These are phyloP conservation scores for Cicer chorassanicum DNA, from an alignment of 306 rosid species.

Conservation along the genomic window DNA sequence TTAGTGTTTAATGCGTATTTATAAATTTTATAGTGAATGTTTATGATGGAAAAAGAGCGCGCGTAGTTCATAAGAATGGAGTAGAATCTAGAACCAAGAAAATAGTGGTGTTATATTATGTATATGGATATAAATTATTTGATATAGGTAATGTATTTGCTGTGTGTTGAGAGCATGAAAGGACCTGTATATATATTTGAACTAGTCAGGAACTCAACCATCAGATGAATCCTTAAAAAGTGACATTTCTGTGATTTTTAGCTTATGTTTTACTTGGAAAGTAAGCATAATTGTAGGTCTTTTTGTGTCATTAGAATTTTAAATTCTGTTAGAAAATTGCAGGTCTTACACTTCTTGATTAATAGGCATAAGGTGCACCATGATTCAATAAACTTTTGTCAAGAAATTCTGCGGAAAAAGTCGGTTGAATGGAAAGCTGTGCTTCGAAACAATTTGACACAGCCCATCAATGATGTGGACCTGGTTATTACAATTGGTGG, in stretches of 20 bases:
- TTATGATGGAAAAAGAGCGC: neutral
- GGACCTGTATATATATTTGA: neutral
- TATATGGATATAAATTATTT: neutral
- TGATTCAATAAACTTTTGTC: slow-evolving; percentile 73
- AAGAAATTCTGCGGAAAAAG: slow-evolving; percentile 69
- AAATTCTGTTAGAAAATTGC: slow-evolving; percentile 45
- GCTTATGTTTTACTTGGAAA: slow-evolving; percentile 47
- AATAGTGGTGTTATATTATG: neutral
- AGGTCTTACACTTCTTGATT: slow-evolving; percentile 64
- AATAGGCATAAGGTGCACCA: slow-evolving; percentile 71
- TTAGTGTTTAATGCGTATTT: neutral
- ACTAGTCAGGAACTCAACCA: neutral
- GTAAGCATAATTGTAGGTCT: slow-evolving; percentile 43
- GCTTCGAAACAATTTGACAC: slow-evolving; percentile 52
- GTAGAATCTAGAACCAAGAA: slow-evolving; percentile 6
- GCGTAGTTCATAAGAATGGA: neutral
- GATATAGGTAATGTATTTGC: neutral
- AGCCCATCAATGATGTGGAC: slow-evolving; percentile 76
- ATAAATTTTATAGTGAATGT: neutral
- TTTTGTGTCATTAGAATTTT: slow-evolving; percentile 22
- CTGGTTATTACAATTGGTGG: slow-evolving; percentile 88
- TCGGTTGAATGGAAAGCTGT: slow-evolving; percentile 77
- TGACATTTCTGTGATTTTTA: neutral
- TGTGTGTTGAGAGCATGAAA: neutral
- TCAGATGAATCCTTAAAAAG: neutral